A percentile compares a stretch with the other conserved stretches of the same genome.
Conservation (phyloP, 805 yeast genomes). For the Saccharomycopsis amapae region DNA sequence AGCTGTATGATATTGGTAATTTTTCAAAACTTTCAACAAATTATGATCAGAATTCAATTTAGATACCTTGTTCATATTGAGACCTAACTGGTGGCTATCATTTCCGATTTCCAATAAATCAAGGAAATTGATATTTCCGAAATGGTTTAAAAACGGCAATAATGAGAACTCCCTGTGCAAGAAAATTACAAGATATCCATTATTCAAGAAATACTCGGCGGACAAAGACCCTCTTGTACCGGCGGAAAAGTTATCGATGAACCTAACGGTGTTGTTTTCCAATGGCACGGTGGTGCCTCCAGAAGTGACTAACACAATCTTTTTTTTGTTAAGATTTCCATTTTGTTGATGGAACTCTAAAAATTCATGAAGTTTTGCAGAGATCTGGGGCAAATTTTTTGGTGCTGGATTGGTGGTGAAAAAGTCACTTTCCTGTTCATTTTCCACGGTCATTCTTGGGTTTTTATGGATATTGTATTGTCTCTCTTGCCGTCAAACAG, state of each 20-base stretch:
- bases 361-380: conserved; percentile 51
- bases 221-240: conserved; percentile 97
- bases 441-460: too few species aligned
- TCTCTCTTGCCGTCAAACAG: too few species aligned
- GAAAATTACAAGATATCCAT: conserved; percentile 88
- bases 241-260: conserved; percentile 94
- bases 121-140: conserved; percentile 76
- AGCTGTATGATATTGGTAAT: conserved; percentile 38
- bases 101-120: conserved; percentile 40
- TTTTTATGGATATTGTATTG: too few species aligned
- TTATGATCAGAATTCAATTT: conserved; percentile 5
- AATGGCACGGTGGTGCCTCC: conserved; percentile 99
- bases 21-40: conserved; percentile 4
- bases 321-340: conserved; percentile 21
- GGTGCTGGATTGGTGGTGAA: conserved; percentile 16
- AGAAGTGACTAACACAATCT: conserved; percentile 78
- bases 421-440: conserved; percentile 15
- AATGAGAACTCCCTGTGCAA: conserved; percentile 88
- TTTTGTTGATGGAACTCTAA: conserved; percentile 41
- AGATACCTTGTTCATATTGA: background rate
- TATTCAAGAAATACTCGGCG: conserved; percentile 81
- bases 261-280: conserved; percentile 93
- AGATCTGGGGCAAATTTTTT: conserved; percentile 55
- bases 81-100: background rate
- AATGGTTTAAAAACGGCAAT: conserved; percentile 87